These are phyloP conservation scores for Colletotrichum euphorbiae DNA, from an alignment of 2,329 filamentous ascomycete species.

Conservation along the genomic window DNA sequence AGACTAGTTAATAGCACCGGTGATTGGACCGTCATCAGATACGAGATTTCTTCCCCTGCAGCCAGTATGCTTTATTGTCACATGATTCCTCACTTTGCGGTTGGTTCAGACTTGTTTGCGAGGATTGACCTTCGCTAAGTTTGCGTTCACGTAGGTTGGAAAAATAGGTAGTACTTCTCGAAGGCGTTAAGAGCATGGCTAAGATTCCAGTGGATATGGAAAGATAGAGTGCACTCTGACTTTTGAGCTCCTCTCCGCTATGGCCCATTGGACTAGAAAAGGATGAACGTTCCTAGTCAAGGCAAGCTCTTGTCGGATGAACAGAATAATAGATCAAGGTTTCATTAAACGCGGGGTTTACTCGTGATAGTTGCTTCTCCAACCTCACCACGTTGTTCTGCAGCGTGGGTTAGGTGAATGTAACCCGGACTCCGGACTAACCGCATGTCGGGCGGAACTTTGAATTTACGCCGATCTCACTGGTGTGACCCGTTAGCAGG, in stretches of 20 bases:
- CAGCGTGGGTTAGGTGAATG: not conserved
- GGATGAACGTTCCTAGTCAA: no score
- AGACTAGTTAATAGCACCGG: constrained; percentile 30
- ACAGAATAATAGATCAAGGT: not conserved
- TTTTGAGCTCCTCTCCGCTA: constrained; percentile 21
- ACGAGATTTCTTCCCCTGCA: constrained; percentile 30
- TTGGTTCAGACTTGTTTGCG: not conserved
- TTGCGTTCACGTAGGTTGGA: constrained; percentile 2
- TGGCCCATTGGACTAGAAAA: constrained; percentile 21
- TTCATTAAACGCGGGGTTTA: not conserved
- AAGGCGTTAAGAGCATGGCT: constrained; percentile 27
- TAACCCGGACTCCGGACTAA: not conserved
- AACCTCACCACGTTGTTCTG: not conserved
- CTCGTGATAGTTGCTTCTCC: not conserved
- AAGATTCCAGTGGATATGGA: constrained; percentile 31
- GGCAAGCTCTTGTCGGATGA: constrained; percentile 3
- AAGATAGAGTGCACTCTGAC: constrained; percentile 32
- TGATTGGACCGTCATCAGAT: constrained; percentile 36
- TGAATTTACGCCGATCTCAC: not conserved
- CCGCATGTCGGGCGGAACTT: not conserved
- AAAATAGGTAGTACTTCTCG: constrained; percentile 29
- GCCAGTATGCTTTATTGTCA: constrained; percentile 37
- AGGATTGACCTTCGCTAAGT: not conserved
- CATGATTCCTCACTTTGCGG: constrained; percentile 35
- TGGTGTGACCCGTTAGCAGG: not conserved